phyloP scores from a whole-genome alignment of 1,284 basidiomycete species.

The Tremellales sp. region DNA sequence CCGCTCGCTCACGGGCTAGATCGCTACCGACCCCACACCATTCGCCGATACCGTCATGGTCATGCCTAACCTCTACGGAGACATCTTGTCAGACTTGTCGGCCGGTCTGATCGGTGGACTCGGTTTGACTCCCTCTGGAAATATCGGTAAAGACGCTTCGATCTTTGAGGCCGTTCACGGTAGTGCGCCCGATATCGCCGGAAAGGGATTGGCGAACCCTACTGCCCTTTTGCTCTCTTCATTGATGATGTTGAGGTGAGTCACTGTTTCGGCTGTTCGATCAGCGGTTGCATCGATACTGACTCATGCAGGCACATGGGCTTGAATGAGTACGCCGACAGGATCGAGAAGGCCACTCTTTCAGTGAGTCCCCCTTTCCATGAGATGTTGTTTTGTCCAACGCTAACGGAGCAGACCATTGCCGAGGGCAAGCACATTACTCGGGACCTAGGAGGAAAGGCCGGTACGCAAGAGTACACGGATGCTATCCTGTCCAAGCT shows the following conservation, averaged over 20 bases:
- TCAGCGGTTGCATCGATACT: slow-evolving; percentile 5
- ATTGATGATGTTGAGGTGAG: slow-evolving; percentile 91
- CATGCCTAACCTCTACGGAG: slow-evolving; percentile 91
- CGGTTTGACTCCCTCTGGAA: slow-evolving; percentile 95
- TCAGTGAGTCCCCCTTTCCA: slow-evolving; percentile 55
- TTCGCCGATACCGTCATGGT: slow-evolving; percentile 99
- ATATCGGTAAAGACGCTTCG: slow-evolving; percentile 95
- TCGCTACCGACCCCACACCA: slow-evolving; percentile 88
- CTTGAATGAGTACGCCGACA: slow-evolving; percentile 75
- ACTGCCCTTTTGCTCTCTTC: slow-evolving; percentile 92
- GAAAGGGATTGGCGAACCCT: slow-evolving; percentile 95
- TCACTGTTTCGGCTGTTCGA: slow-evolving; percentile 8
- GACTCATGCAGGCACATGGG: slow-evolving; percentile 76
- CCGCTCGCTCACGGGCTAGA: slow-evolving; percentile 47
- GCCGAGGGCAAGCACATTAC: slow-evolving; percentile 91
- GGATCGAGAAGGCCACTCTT: slow-evolving; percentile 88
- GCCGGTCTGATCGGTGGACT: slow-evolving; percentile 98
- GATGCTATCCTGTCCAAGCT: slow-evolving; percentile 77
- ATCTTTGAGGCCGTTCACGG: slow-evolving; percentile 99
- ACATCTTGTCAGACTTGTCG: slow-evolving; percentile 98
- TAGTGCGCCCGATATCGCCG: slow-evolving; percentile 68
- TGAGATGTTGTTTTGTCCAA: slow-evolving; percentile 7
- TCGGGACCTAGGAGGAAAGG: slow-evolving; percentile 85
- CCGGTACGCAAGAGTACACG: slow-evolving; percentile 83
- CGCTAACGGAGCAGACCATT: slow-evolving; percentile 65